A percentile compares a stretch with the other conserved stretches of the same genome.
Evolutionary conservation across 345 rosid species (phyloP).

Genomic region (Aethionema arabicum): DNA sequence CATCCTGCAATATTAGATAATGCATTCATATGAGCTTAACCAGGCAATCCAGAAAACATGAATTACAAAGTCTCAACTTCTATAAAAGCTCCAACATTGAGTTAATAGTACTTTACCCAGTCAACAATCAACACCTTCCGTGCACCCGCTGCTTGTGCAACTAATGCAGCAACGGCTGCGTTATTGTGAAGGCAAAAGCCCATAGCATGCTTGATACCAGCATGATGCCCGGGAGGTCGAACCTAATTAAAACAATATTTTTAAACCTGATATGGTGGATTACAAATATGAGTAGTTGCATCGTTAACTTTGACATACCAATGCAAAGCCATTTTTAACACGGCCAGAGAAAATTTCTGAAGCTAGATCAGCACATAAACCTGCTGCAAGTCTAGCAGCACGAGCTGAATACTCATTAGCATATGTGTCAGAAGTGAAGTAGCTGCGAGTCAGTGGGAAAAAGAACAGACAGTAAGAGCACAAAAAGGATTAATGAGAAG

Average conservation of each 20-base stretch:
- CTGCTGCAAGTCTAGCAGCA: conserved; percentile 99
- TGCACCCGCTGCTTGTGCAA: conserved; percentile 91
- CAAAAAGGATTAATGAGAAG: background rate
- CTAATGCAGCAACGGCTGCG: conserved; percentile 95
- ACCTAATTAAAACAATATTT: conserved; percentile 51
- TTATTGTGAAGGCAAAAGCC: conserved; percentile 99
- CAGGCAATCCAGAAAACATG: background rate
- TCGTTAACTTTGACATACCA: conserved; percentile 54
- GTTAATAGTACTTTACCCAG: conserved; percentile 61
- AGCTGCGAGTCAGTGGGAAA: conserved; percentile 50
- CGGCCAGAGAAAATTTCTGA: conserved; percentile 71
- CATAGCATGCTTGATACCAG: conserved; percentile 87
- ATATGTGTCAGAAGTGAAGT: conserved; percentile 94
- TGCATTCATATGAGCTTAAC: conserved; percentile 5
- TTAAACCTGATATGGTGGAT: conserved; percentile 3
- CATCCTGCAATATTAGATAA: conserved; percentile 65
- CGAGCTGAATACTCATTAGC: conserved; percentile 95
- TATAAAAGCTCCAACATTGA: conserved; percentile 31
- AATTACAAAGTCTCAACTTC: background rate
- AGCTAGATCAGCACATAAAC: conserved; percentile 94
- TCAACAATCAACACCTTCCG: conserved; percentile 91
- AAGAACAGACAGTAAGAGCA: conserved; percentile 8
- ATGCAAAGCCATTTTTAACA: conserved; percentile 88
- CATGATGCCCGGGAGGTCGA: conserved; percentile 99
- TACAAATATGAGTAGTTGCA: conserved; percentile 1